Evolutionary conservation across 345 rosid genomes (phyloP), one percentile per base, ranked within the genome.

Genomic region (Lepidium africanum): DNA sequence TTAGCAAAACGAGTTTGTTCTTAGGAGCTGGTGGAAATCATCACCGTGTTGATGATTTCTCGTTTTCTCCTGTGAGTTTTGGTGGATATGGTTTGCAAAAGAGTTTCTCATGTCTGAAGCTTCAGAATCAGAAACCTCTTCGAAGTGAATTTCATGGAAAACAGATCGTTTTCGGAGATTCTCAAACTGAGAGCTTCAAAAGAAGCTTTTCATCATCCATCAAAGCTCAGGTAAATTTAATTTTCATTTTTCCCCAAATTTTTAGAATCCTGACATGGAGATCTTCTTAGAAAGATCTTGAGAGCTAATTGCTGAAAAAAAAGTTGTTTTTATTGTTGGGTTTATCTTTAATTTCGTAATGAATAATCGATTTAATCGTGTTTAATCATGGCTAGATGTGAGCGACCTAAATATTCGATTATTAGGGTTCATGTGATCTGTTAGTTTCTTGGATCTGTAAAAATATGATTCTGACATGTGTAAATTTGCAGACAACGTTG

Each of bases 221-320:
- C 37, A 70, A 54, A 59, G 86, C 86, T 48, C 92, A 84, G 97
- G 97, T 93, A 21, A 12, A 3, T 58, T 30, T 14, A 2, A 5
- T 13, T 17, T 6, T 4, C 6, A 0, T 12, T 46, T 27, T 35
- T 9, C 7, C 7, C n/a, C 19, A 21, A 35, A 4, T 7, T 7
- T 17, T 23, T 3, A 36, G 33, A 9, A 16, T 30, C 10, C 15
- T 25, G 27, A 32, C 61, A 59, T 42, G 38, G 61, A 61, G 58
- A 71, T 55, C 63, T 71, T 17, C 10, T 47, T 38, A 10, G 13
- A 5, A 68, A 47, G 40, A 46, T 63, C 9, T 10, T 25, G 1
- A 41, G 5, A 40, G 25, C 12, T 70, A 4, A 40, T 60, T 32
- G n/a, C 2, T 45, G 10, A 33, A 27, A 15, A 17, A 13, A 1